A percentile compares a stretch with the other conserved stretches of the same genome.
phyloP scores from a whole-genome alignment of 441 rosid species.

The Eutrema salsugineum region DNA sequence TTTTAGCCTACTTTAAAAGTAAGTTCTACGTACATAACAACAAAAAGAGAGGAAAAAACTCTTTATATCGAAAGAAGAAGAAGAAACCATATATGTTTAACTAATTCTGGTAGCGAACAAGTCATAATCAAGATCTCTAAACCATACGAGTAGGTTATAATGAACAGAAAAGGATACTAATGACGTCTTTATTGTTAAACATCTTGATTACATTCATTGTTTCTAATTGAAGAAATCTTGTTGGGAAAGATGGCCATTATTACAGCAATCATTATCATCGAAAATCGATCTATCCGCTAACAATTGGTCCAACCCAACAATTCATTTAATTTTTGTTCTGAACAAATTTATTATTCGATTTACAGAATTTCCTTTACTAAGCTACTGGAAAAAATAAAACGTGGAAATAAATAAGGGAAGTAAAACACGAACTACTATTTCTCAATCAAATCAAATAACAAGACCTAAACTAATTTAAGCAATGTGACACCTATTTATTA shows the following conservation, averaged over 20 bases:
- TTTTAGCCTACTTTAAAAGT: not conserved
- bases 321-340: slow-evolving; percentile 7
- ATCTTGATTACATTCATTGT: not conserved
- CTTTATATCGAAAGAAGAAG: too few relatives aligned
- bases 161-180: not conserved
- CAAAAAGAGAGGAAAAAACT: slow-evolving; percentile 10
- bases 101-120: not conserved
- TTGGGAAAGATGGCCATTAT: slow-evolving; percentile 17
- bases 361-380: not conserved
- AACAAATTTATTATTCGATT: not conserved
- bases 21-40: not conserved
- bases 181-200: not conserved
- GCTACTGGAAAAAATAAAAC: slow-evolving; percentile 14
- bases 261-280: slow-evolving; percentile 29
- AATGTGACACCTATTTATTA: slow-evolving; percentile 19
- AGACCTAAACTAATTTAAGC: not conserved
- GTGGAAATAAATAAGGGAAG: slow-evolving; percentile 25
- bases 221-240: slow-evolving; percentile 1
- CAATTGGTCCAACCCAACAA: slow-evolving; percentile 22
- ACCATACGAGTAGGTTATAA: not conserved
- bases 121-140: slow-evolving; percentile 9
- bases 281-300: slow-evolving; percentile 11
- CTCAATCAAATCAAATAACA: not conserved
- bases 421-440: not conserved
- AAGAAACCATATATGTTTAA: slow-evolving; percentile 1